Evolutionary conservation across 2,329 filamentous ascomycete species (phyloP).

Genomic region (Fusarium temperatum): DNA sequence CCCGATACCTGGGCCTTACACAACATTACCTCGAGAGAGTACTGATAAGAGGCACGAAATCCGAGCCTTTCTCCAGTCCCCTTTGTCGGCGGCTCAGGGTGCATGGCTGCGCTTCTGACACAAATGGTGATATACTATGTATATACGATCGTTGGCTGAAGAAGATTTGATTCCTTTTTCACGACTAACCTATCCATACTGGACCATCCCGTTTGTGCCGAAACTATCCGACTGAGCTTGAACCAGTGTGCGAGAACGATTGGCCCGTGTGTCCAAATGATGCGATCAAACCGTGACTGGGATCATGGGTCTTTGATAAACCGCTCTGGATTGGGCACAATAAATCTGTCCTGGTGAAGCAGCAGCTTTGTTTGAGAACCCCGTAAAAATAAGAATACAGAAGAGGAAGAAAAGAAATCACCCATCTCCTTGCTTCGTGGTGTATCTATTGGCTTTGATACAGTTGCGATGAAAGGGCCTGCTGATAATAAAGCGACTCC

Average conservation of each 20-base stretch:
- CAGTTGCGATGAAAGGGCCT: neutral
- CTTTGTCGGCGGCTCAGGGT: neutral
- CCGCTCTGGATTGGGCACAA: neutral
- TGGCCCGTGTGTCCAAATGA: conserved; percentile 41
- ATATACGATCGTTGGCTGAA: conserved; percentile 14
- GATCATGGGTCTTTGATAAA: conserved; percentile 28
- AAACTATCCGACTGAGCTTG: conserved; percentile 12
- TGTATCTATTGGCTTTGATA: neutral
- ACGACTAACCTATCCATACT: neutral
- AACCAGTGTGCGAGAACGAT: conserved; percentile 41
- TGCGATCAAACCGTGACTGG: conserved; percentile 25
- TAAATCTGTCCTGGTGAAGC: conserved; percentile 1
- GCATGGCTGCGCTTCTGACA: neutral
- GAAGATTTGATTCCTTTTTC: neutral
- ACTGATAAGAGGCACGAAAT: neutral
- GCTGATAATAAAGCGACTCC: conserved; percentile 5
- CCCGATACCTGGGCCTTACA: neutral
- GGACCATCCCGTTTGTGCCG: conserved; percentile 7
- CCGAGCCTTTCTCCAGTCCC: neutral
- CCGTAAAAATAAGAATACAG: neutral
- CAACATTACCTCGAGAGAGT: neutral
- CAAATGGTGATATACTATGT: conserved; percentile 1
- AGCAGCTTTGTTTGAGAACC: conserved; percentile 10
- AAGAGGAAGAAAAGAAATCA: neutral
- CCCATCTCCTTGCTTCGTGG: neutral